phyloP scores from a whole-genome alignment of 805 yeast genomes.

The Zygosaccharomyces pseudorouxii region DNA sequence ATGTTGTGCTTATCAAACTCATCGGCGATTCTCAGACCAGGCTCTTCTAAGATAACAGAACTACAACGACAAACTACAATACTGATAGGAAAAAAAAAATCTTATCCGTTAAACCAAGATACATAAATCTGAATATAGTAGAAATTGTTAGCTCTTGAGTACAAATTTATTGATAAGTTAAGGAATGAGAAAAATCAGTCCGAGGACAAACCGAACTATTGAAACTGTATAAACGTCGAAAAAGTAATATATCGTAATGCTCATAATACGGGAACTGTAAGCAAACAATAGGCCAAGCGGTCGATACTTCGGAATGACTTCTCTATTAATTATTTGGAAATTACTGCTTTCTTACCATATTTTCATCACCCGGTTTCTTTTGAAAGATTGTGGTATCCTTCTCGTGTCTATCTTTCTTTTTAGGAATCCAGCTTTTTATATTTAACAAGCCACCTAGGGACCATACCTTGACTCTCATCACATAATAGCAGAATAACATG shows the following conservation, averaged over 20 bases:
- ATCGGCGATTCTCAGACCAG: not conserved
- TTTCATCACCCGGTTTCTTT: constrained; percentile 39
- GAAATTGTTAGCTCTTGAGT: not conserved
- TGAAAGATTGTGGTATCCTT: constrained; percentile 42
- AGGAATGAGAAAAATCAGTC: not conserved
- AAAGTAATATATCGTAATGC: too few relatives aligned
- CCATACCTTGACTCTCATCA: constrained; percentile 39
- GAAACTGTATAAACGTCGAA: too few relatives aligned
- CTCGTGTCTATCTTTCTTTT: constrained; percentile 45
- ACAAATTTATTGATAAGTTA: not conserved
- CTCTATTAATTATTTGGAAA: too few relatives aligned
- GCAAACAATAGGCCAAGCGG: too few relatives aligned
- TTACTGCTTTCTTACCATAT: constrained; percentile 26
- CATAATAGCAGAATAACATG: constrained; percentile 38
- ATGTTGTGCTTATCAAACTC: not conserved
- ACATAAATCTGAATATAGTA: not conserved
- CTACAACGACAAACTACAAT: not conserved
- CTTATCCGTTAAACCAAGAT: not conserved
- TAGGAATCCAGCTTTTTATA: constrained; percentile 40
- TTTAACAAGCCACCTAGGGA: constrained; percentile 34
- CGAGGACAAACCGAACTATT: not conserved
- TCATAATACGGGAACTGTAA: too few relatives aligned
- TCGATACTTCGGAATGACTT: not conserved
- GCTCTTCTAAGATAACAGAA: not conserved
- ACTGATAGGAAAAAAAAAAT: not conserved